A percentile compares a stretch with the other conserved stretches of the same genome.
Conservation (phyloP, 2,329 filamentous ascomycete genomes). For the Aspergillus sp. region DNA sequence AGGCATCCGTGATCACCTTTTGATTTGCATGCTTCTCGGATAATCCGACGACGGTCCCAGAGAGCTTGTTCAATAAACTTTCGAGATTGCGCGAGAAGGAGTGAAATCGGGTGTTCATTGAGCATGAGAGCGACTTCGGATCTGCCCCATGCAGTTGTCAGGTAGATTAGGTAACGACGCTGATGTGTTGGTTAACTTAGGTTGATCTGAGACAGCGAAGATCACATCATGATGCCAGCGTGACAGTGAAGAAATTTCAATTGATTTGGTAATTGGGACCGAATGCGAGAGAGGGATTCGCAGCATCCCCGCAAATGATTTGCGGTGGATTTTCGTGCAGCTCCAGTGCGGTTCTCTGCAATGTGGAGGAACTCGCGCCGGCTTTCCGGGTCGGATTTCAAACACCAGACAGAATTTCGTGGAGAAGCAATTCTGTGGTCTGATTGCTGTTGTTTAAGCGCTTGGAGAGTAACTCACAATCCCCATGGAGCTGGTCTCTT, state of each 20-base stretch:
- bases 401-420: neutral
- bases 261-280: neutral
- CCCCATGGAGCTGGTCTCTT: neutral
- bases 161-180: neutral
- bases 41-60: no score
- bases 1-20: neutral
- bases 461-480: neutral
- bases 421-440: neutral
- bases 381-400: neutral
- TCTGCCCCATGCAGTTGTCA: neutral
- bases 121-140: neutral
- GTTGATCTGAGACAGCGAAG: neutral
- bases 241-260: neutral
- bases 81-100: neutral
- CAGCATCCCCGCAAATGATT: neutral
- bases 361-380: neutral
- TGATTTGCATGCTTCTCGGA: neutral
- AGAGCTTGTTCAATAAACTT: neutral
- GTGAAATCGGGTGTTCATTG: neutral
- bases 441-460: neutral
- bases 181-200: neutral
- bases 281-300: neutral
- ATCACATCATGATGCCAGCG: neutral
- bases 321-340: neutral
- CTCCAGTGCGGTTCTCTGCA: neutral